Percentiles rank a stretch among this genome's conserved stretches.
These are phyloP conservation scores for Tephrocybe sp. DNA, from an alignment of 768 basidiomycete genomes.

Conservation along the genomic window DNA sequence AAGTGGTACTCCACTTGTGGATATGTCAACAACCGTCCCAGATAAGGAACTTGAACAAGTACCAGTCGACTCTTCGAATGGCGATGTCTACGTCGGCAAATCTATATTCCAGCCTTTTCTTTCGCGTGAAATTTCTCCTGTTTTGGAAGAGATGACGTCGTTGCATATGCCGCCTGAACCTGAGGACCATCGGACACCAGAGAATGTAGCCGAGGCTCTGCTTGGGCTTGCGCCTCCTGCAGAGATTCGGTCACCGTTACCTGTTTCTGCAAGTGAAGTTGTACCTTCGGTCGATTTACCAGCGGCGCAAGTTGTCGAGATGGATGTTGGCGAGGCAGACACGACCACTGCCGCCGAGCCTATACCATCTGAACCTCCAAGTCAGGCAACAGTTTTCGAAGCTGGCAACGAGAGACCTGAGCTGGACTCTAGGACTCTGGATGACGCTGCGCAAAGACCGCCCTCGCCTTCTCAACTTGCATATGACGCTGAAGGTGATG, in stretches of 20 bases:
- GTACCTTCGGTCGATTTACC: too few relatives aligned
- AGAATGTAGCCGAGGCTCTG: neutral
- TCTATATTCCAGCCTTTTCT: too few relatives aligned
- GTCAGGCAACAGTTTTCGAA: neutral
- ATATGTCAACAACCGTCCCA: too few relatives aligned
- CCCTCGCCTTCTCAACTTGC: neutral
- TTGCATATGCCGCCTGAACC: neutral
- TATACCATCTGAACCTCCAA: neutral
- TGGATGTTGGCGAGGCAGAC: constrained; percentile 10
- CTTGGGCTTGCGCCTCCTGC: constrained; percentile 7
- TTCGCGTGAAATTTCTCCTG: too few relatives aligned
- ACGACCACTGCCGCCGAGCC: constrained; percentile 14
- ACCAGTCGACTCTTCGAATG: too few relatives aligned
- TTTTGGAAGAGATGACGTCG: neutral
- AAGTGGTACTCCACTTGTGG: neutral
- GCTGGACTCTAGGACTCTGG: neutral
- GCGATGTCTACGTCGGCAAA: too few relatives aligned
- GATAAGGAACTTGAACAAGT: too few relatives aligned
- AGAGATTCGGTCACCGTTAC: neutral
- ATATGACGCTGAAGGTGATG: constrained; percentile 12
- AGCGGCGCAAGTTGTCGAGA: too few relatives aligned
- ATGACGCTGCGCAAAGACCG: neutral
- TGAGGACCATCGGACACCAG: neutral
- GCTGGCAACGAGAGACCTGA: neutral
- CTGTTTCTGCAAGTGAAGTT: neutral